Conservation (phyloP, 2,329 filamentous ascomycete genomes). For the Fusarium fracticaudum region DNA sequence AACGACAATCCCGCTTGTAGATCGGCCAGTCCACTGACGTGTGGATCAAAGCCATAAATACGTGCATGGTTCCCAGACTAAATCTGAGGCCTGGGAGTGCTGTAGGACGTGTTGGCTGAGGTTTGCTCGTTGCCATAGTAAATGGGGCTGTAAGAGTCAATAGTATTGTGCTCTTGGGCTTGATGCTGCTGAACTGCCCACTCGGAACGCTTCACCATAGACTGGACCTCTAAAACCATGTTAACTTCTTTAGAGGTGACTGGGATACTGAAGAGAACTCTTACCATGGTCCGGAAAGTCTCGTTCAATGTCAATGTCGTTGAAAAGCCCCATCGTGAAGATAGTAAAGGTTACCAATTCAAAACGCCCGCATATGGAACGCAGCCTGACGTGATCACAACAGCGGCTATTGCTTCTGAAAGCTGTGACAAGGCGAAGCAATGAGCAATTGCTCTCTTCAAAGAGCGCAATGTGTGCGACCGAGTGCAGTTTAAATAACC, state of each 20-base stretch:
- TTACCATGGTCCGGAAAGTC: conserved; percentile 6
- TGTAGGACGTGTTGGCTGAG: not conserved
- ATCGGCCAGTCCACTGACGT: conserved; percentile 5
- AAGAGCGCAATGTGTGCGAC: not conserved
- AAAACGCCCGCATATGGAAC: not conserved
- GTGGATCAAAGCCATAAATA: conserved; percentile 10
- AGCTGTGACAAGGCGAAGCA: not conserved
- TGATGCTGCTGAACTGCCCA: not conserved
- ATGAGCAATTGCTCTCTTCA: not conserved
- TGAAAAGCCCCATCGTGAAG: conserved; percentile 12
- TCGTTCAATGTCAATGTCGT: not conserved
- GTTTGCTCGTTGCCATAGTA: not conserved
- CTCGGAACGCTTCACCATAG: not conserved
- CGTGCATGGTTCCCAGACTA: conserved; percentile 25
- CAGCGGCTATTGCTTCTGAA: not conserved
- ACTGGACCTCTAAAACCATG: not conserved
- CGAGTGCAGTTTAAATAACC: not conserved
- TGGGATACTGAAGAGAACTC: accelerated
- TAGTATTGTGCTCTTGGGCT: not conserved
- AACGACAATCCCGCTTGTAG: conserved; percentile 20
- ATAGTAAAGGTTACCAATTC: not conserved
- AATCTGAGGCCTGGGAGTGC: conserved; percentile 18
- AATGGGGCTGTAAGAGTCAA: not conserved
- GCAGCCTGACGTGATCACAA: not conserved
- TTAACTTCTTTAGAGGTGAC: not conserved